A percentile compares a stretch with the other conserved stretches of the same genome.
phyloP scores from a whole-genome alignment of 2,329 filamentous ascomycete species.

The Aplosporella prunicola region DNA sequence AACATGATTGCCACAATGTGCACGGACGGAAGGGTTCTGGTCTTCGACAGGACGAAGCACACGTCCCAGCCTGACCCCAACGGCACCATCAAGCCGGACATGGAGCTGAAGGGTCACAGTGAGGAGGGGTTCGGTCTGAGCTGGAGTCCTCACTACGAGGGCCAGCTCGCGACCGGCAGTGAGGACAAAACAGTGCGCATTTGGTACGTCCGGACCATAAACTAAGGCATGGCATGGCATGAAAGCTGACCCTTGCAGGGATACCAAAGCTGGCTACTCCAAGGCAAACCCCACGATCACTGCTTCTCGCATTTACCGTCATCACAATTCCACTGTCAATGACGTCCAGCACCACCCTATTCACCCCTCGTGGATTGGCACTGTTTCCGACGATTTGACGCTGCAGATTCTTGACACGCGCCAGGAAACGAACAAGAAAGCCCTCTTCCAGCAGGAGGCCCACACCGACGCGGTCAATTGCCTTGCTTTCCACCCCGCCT shows the following conservation, averaged over 20 bases:
- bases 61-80: slow-evolving; percentile 56
- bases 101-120: slow-evolving; percentile 75
- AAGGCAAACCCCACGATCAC: slow-evolving; percentile 60
- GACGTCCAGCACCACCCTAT: slow-evolving; percentile 93
- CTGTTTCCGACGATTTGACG: slow-evolving; percentile 89
- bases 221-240: slow-evolving; percentile 35
- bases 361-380: slow-evolving; percentile 71
- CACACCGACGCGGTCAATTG: slow-evolving; percentile 92
- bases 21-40: slow-evolving; percentile 74
- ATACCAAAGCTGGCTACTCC: slow-evolving; percentile 63
- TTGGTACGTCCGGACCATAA: slow-evolving; percentile 63
- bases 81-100: slow-evolving; percentile 67
- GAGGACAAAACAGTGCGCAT: slow-evolving; percentile 86
- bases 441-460: slow-evolving; percentile 62
- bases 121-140: slow-evolving; percentile 85
- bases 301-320: slow-evolving; percentile 67
- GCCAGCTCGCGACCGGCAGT: slow-evolving; percentile 78
- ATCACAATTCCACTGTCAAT: slow-evolving; percentile 87
- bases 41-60: slow-evolving; percentile 96
- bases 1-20: slow-evolving; percentile 93
- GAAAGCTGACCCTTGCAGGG: too few species aligned
- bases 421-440: slow-evolving; percentile 52
- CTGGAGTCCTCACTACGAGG: slow-evolving; percentile 80
- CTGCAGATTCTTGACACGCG: slow-evolving; percentile 88
- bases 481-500: slow-evolving; percentile 85